Percentiles rank a stretch among this genome's conserved stretches.
phyloP scores from a whole-genome alignment of 345 rosid genomes.

The Acer yangbiense region DNA sequence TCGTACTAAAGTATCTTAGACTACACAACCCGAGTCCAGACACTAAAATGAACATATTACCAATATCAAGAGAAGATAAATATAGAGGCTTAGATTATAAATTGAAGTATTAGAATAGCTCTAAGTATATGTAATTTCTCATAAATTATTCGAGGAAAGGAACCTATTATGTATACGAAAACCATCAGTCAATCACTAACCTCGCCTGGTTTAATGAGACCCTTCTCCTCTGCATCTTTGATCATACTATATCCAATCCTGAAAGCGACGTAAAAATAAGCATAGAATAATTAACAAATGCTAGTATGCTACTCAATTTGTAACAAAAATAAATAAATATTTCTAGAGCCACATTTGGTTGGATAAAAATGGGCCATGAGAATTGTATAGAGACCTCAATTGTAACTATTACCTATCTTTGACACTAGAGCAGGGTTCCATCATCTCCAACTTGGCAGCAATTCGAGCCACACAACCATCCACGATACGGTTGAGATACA shows the following conservation, averaged over 20 bases:
- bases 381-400: background rate
- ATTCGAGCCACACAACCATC: slow-evolving; percentile 74
- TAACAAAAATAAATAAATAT: background rate
- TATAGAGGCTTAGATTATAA: background rate
- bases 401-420: slow-evolving; percentile 64
- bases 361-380: background rate
- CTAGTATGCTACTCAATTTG: background rate
- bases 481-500: slow-evolving; percentile 69
- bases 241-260: slow-evolving; percentile 86
- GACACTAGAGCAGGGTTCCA: slow-evolving; percentile 94
- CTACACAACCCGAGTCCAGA: no score
- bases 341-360: background rate
- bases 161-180: slow-evolving; percentile 2
- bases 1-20: background rate
- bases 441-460: slow-evolving; percentile 84
- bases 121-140: background rate
- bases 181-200: slow-evolving; percentile 39
- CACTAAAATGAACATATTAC: background rate
- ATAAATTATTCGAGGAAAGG: background rate
- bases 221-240: slow-evolving; percentile 74
- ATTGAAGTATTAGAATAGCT: no score
- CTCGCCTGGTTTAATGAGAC: slow-evolving; percentile 64
- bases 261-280: slow-evolving; percentile 7
- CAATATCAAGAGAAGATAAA: background rate
- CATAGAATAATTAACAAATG: no score